Percentiles rank a stretch among this genome's conserved stretches.
phyloP scores from a whole-genome alignment of 2,329 filamentous ascomycete genomes.

The Cladosporium sp. region DNA sequence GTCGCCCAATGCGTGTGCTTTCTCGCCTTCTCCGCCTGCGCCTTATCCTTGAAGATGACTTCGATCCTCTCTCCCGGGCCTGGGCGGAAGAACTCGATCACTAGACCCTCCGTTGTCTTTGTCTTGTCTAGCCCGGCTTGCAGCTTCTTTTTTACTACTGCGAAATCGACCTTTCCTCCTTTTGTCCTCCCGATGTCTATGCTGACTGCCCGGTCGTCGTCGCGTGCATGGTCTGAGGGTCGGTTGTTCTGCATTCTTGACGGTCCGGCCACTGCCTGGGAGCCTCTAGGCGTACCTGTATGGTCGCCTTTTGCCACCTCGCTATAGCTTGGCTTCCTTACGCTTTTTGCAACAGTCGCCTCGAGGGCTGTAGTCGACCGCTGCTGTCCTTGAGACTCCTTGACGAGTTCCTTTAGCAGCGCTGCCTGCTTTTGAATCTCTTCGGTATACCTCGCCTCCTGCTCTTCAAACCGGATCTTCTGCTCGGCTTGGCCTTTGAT shows the following conservation, averaged over 20 bases:
- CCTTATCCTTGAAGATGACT: too few species aligned
- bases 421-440: background rate
- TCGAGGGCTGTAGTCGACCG: too few species aligned
- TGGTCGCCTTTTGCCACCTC: background rate
- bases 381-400: too few species aligned
- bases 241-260: too few species aligned
- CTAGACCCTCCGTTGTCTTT: background rate
- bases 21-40: background rate
- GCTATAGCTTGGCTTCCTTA: background rate
- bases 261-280: too few species aligned
- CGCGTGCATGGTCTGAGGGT: too few species aligned
- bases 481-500: background rate
- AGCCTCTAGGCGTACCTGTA: too few species aligned
- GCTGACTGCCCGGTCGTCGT: too few species aligned
- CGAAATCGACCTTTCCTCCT: background rate
- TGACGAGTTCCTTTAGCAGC: too few species aligned
- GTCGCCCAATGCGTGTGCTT: background rate
- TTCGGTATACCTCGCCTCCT: background rate
- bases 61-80: background rate
- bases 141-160: background rate
- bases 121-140: background rate
- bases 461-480: background rate
- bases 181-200: background rate
- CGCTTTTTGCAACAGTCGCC: background rate
- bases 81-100: background rate